phyloP scores from a whole-genome alignment of 306 rosid genomes.

The Erythrophleum fordii region DNA sequence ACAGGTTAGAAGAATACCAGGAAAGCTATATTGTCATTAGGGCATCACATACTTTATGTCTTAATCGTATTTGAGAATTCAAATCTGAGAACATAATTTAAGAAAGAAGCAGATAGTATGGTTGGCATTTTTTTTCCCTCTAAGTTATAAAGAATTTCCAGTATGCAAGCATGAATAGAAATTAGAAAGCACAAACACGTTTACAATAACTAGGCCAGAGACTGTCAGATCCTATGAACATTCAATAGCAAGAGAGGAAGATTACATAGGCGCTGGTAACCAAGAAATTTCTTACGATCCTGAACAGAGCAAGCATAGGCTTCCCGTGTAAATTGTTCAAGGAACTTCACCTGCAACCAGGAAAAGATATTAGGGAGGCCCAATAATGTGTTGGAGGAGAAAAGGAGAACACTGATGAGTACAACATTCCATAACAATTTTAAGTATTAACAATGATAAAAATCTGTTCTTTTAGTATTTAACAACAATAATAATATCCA shows the following conservation, averaged over 20 bases:
- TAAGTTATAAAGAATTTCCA: not conserved
- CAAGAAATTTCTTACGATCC: conserved; percentile 73
- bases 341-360: conserved; percentile 80
- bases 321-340: conserved; percentile 65
- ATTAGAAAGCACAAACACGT: not conserved
- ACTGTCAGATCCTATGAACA: not conserved
- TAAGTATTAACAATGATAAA: not conserved
- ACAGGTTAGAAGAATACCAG: not conserved
- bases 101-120: not conserved
- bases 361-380: not conserved
- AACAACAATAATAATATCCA: not conserved
- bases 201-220: not conserved
- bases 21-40: not conserved
- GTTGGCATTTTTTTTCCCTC: not conserved
- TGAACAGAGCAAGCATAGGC: conserved; percentile 53
- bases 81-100: not conserved
- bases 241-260: conserved; percentile 1
- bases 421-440: not conserved
- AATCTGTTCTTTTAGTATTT: not conserved
- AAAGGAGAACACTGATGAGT: not conserved
- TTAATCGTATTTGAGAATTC: not conserved
- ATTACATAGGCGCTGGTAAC: conserved; percentile 79
- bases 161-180: not conserved
- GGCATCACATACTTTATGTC: not conserved
- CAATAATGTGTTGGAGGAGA: not conserved